Percentiles rank a stretch among this genome's conserved stretches.
Conservation (phyloP, 345 rosid genomes). For the Hypericum androsaemum region DNA sequence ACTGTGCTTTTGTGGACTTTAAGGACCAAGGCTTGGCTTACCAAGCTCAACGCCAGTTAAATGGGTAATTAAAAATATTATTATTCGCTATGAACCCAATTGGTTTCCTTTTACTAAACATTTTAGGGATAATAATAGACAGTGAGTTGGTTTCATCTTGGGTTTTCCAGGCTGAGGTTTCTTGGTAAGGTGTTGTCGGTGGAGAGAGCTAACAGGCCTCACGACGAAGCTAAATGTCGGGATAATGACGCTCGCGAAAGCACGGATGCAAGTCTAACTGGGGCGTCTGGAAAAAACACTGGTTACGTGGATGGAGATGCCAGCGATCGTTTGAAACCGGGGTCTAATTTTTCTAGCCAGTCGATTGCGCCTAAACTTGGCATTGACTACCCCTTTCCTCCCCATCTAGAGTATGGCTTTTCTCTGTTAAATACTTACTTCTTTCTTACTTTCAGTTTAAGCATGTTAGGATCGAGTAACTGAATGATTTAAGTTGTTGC, state of each 20-base stretch:
- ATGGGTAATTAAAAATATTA: conserved; percentile 43
- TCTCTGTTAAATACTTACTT: not conserved
- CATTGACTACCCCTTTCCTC: conserved; percentile 87
- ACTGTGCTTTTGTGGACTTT: conserved; percentile 88
- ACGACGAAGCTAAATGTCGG: conserved; percentile 33
- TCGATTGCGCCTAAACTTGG: conserved; percentile 87
- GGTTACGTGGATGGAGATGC: conserved; percentile 13
- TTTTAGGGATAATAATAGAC: conserved; percentile 1
- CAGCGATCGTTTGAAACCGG: conserved; percentile 25
- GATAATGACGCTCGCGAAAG: conserved; percentile 28
- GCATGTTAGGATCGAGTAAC: too few species aligned
- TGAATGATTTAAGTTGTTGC: too few species aligned
- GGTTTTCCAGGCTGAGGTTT: conserved; percentile 61
- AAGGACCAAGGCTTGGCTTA: conserved; percentile 56
- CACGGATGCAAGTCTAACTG: conserved; percentile 23
- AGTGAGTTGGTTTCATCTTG: conserved; percentile 6
- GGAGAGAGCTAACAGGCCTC: conserved; percentile 57
- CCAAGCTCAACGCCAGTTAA: conserved; percentile 73
- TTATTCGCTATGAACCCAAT: not conserved
- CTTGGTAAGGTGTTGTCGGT: conserved; percentile 80
- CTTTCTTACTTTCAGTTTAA: not conserved
- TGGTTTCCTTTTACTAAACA: not conserved
- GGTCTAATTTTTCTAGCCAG: conserved; percentile 31
- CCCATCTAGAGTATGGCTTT: conserved; percentile 63
- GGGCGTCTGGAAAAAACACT: conserved; percentile 28